Conservation (phyloP, 2,329 filamentous ascomycete genomes). For the Botrytis porri region DNA sequence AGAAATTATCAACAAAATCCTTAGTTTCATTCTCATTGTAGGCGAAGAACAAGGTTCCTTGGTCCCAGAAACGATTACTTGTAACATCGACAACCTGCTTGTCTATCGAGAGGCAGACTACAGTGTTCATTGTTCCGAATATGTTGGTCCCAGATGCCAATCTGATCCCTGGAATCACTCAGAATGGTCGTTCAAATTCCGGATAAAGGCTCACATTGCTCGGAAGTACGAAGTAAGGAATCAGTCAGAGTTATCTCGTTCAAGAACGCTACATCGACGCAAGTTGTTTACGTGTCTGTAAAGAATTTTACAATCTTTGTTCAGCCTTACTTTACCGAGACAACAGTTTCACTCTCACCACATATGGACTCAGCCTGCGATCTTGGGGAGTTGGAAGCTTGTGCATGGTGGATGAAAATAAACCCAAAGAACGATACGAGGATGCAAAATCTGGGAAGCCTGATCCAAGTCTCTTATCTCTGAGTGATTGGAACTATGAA, state of each 20-base stretch:
- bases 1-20: not conserved
- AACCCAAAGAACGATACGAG: not conserved
- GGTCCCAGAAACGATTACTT: not conserved
- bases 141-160: not conserved
- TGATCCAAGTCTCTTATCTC: not conserved
- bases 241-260: not conserved
- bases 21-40: not conserved
- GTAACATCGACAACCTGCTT: not conserved
- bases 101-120: not conserved
- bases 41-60: not conserved
- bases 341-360: not conserved
- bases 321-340: not conserved
- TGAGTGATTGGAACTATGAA: not conserved
- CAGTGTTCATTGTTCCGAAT: not conserved
- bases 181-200: rapidly evolving
- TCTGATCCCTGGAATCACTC: not conserved
- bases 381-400: not conserved
- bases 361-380: not conserved
- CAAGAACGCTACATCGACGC: not conserved
- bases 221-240: not conserved
- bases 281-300: not conserved
- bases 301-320: not conserved
- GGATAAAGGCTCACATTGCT: not conserved
- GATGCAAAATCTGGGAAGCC: not conserved
- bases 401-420: not conserved